Percentiles rank a stretch among this genome's conserved stretches.
Evolutionary conservation across 192 early-diverging fungal genomes (phyloP).

Genomic region (Umbelopsis sp.): DNA sequence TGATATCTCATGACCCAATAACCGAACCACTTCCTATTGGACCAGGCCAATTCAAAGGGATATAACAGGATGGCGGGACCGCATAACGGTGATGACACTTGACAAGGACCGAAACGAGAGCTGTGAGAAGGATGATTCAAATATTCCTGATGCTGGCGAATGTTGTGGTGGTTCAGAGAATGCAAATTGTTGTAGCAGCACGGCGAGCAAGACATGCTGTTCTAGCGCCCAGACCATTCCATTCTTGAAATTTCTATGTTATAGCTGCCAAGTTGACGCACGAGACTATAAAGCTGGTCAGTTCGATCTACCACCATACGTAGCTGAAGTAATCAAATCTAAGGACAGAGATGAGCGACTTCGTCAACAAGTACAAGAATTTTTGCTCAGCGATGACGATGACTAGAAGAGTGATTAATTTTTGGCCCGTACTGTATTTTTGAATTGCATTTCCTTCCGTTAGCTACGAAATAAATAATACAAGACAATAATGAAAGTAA

Average conservation of each 20-base stretch:
- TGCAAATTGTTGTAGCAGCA: slow-evolving; percentile 2
- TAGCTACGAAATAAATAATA: neutral
- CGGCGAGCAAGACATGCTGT: neutral
- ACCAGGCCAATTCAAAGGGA: slow-evolving; percentile 44
- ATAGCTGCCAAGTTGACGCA: slow-evolving; percentile 54
- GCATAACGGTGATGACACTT: slow-evolving; percentile 43
- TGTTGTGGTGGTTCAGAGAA: slow-evolving; percentile 20
- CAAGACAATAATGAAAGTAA: slow-evolving; percentile 1
- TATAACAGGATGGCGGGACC: slow-evolving; percentile 50
- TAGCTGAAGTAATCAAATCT: slow-evolving; percentile 35
- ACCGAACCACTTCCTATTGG: slow-evolving; percentile 5
- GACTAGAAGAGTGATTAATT: slow-evolving; percentile 22
- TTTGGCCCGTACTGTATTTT: no score
- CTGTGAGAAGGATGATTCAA: neutral
- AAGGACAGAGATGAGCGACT: slow-evolving; percentile 47
- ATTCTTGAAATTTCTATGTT: slow-evolving; percentile 39
- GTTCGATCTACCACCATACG: slow-evolving; percentile 48
- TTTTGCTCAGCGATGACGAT: slow-evolving; percentile 60
- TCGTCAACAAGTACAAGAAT: slow-evolving; percentile 64
- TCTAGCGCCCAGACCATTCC: neutral
- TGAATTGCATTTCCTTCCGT: neutral
- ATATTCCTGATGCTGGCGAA: slow-evolving; percentile 16
- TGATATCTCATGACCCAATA: neutral
- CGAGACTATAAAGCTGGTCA: slow-evolving; percentile 35
- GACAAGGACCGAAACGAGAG: neutral